Evolutionary conservation across 352 stramenopile genomes (phyloP).

Genomic region (Globisporangium parvum): DNA sequence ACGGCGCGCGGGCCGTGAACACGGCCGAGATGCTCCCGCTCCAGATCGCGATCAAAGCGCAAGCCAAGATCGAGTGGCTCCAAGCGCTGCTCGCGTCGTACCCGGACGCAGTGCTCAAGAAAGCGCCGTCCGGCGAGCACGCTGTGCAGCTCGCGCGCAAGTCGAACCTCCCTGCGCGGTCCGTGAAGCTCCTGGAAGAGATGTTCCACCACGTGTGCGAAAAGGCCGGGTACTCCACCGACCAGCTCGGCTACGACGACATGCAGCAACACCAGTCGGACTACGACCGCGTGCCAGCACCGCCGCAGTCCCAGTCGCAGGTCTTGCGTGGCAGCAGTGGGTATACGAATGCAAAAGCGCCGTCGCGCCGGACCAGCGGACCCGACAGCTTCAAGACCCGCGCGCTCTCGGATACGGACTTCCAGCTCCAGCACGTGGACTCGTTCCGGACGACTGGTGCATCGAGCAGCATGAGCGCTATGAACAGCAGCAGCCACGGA

Average conservation of each 20-base stretch:
- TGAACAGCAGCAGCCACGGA: not conserved
- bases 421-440: conserved; percentile 18
- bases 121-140: conserved; percentile 65
- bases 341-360: not conserved
- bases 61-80: conserved; percentile 84
- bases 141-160: conserved; percentile 70
- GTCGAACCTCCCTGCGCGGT: conserved; percentile 41
- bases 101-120: conserved; percentile 75
- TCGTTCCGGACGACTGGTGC: conserved; percentile 25
- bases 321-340: conserved; percentile 9
- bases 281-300: not conserved
- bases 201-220: conserved; percentile 85
- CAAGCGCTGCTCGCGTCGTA: conserved; percentile 79
- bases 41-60: conserved; percentile 85
- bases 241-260: conserved; percentile 51
- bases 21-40: conserved; percentile 82
- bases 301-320: not conserved
- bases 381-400: conserved; percentile 39
- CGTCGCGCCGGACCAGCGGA: not conserved
- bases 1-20: conserved; percentile 58
- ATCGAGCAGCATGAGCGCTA: conserved; percentile 9
- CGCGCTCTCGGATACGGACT: conserved; percentile 64
- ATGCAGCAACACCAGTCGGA: not conserved
- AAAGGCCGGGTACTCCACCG: conserved; percentile 45
- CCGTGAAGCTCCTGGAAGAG: conserved; percentile 75